Evolutionary conservation across 768 basidiomycete species (phyloP).

Genomic region (Amylocystis lapponica): DNA sequence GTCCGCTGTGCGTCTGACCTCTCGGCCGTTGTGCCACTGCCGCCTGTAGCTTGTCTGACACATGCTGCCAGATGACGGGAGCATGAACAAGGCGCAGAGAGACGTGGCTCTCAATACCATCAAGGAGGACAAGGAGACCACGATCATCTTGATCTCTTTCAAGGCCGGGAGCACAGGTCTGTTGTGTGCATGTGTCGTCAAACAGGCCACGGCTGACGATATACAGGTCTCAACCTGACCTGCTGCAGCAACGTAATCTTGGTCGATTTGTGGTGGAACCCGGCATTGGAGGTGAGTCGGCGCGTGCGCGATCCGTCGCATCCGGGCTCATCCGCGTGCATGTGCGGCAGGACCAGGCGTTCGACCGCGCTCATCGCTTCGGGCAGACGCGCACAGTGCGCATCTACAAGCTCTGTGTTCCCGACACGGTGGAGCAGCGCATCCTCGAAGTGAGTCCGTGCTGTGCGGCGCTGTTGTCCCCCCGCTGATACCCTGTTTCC

Average conservation of each 20-base stretch:
- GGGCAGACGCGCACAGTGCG: slow-evolving; percentile 85
- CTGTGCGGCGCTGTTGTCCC: no score
- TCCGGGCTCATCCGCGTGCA: neutral
- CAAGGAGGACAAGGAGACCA: slow-evolving; percentile 50
- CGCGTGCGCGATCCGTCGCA: slow-evolving; percentile 1
- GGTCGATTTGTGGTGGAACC: slow-evolving; percentile 95
- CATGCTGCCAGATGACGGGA: slow-evolving; percentile 74
- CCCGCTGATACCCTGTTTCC: no score
- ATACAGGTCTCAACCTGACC: slow-evolving; percentile 77
- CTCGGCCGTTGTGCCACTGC: neutral
- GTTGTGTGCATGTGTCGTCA: neutral
- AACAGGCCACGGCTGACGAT: slow-evolving; percentile 4
- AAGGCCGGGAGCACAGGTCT: slow-evolving; percentile 91
- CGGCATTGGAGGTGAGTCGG: slow-evolving; percentile 72
- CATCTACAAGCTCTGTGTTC: slow-evolving; percentile 86
- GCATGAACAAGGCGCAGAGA: slow-evolving; percentile 72
- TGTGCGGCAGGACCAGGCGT: slow-evolving; percentile 84
- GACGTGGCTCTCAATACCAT: slow-evolving; percentile 74
- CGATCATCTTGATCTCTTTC: slow-evolving; percentile 91
- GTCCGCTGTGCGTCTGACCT: slow-evolving; percentile 70
- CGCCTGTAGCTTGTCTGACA: neutral
- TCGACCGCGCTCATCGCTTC: slow-evolving; percentile 85
- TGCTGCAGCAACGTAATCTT: slow-evolving; percentile 93
- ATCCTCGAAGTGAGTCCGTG: slow-evolving; percentile 60
- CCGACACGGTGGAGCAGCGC: slow-evolving; percentile 82